Base-by-base conservation (phyloP, 495 filamentous ascomycete species). In the Penicillium cinerascens region DNA sequence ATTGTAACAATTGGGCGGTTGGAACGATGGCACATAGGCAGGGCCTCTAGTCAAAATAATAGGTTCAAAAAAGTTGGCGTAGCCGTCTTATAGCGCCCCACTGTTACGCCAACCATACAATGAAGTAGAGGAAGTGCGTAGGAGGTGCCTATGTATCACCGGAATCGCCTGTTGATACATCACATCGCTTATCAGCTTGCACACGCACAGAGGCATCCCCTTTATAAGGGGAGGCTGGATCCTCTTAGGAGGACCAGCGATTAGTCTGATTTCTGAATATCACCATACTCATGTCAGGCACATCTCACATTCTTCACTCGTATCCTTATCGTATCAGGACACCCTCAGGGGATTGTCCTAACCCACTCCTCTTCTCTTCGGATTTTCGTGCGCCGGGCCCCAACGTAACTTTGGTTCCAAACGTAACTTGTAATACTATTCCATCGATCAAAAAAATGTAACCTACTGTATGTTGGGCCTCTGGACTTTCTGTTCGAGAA, bases 191-290 rank as follows among this genome's bases (percentile, higher is more conserved):
- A 41, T 15, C 23, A 17, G 37, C 37, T 41, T 41, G 23, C 23
- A 35, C 40, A 42, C 8, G 47, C 47, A 49, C 36, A 22, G n/a
- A 10, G 46, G 46, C 15, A 49, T 23, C 37, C 21, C 46, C 35
- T 38, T 20, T 11, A 49, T n/a, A 29, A 49, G 21, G 46, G 40
- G 46, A 35, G 21, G 46, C 46, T 49, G 22, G 37, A 49, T 21
- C 36, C 37, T 49, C 36, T 49, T 49, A 26, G 47, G 36, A 39
- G 36, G 47, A 33, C 47, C 37, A 49, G 37, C 36, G 47, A 49
- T 49, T 49, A 49, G 37, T n/a, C n/a, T n/a, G n/a, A n/a, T n/a
- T n/a, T 49, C 37, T 49, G 23, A 49, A 49, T 40, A 49, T 42
- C 22, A 49, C 18, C 47, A 41, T 49, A 49, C 47, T 25, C 47